Evolutionary conservation across 768 basidiomycete genomes (phyloP).

Genomic region (Cystoderma amianthinum): DNA sequence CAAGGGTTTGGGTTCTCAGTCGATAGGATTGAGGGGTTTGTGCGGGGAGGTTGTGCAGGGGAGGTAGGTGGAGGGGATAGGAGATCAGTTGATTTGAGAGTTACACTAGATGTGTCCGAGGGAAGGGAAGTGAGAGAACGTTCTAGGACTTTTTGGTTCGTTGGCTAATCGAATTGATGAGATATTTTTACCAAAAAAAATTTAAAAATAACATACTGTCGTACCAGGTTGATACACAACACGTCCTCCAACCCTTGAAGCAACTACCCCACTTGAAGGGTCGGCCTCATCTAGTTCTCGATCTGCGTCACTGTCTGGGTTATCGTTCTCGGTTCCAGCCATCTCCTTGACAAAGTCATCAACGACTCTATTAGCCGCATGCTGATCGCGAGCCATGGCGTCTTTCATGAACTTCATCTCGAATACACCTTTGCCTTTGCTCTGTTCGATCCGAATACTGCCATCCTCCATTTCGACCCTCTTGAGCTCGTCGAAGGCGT

Average conservation of each 20-base stretch:
- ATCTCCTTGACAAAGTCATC: conserved; percentile 75
- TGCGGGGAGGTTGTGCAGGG: conserved; percentile 7
- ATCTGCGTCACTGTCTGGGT: conserved; percentile 19
- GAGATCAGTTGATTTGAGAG: conserved; percentile 52
- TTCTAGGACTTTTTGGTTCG: conserved; percentile 8
- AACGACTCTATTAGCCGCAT: conserved; percentile 49
- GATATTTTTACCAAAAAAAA: background rate
- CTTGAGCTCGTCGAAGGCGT: conserved; percentile 75
- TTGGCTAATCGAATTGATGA: conserved; percentile 5
- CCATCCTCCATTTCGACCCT: conserved; percentile 34
- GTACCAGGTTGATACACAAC: conserved; percentile 54
- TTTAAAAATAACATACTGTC: conserved; percentile 15
- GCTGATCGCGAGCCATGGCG: conserved; percentile 65
- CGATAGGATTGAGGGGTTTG: conserved; percentile 7
- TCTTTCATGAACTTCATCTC: conserved; percentile 99
- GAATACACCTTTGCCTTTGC: conserved; percentile 68
- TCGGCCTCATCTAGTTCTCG: conserved; percentile 12
- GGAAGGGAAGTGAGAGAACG: conserved; percentile 22
- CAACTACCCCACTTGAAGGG: conserved; percentile 27
- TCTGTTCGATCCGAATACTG: conserved; percentile 13
- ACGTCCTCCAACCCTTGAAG: conserved; percentile 63
- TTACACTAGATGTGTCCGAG: conserved; percentile 63
- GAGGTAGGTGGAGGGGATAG: conserved; percentile 32
- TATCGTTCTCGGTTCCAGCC: conserved; percentile 25
- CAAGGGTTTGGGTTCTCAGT: conserved; percentile 64